A percentile compares a stretch with the other conserved stretches of the same genome.
phyloP scores from a whole-genome alignment of 2,329 filamentous ascomycete genomes.

The Penicillium sp. region DNA sequence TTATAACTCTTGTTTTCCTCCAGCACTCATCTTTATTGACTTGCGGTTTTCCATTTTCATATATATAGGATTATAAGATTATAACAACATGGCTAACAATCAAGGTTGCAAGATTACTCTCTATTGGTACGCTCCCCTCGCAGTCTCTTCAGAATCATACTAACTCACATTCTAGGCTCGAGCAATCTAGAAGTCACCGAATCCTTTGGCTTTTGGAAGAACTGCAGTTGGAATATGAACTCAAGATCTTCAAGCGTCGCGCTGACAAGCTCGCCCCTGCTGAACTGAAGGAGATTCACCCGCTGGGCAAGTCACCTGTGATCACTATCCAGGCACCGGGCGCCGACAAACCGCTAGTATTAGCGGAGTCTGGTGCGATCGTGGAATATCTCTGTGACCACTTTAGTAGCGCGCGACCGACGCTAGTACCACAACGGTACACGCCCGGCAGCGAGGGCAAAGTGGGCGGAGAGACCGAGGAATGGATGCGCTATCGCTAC shows the following conservation, averaged over 20 bases:
- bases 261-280: conserved; percentile 68
- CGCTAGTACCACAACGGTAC: conserved; percentile 54
- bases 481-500: conserved; percentile 63
- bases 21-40: not conserved
- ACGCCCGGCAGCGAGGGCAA: conserved; percentile 53
- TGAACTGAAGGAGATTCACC: conserved; percentile 74
- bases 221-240: conserved; percentile 73
- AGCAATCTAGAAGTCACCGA: conserved; percentile 77
- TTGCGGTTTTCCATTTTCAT: not conserved
- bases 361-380: conserved; percentile 82
- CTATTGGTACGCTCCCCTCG: conserved; percentile 55
- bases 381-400: conserved; percentile 77
- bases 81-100: conserved; percentile 22
- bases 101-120: conserved; percentile 58
- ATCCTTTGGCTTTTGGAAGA: conserved; percentile 86
- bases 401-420: conserved; percentile 47
- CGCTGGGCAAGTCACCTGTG: conserved; percentile 83
- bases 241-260: conserved; percentile 74
- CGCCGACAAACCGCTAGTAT: conserved; percentile 54
- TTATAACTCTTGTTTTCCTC: not conserved
- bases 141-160: not conserved
- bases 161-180: conserved; percentile 60
- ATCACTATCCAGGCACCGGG: conserved; percentile 61
- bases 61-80: not conserved
- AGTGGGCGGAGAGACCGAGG: conserved; percentile 59